Conservation (phyloP, 108 stramenopile species). For the Craspedostauros australis region DNA sequence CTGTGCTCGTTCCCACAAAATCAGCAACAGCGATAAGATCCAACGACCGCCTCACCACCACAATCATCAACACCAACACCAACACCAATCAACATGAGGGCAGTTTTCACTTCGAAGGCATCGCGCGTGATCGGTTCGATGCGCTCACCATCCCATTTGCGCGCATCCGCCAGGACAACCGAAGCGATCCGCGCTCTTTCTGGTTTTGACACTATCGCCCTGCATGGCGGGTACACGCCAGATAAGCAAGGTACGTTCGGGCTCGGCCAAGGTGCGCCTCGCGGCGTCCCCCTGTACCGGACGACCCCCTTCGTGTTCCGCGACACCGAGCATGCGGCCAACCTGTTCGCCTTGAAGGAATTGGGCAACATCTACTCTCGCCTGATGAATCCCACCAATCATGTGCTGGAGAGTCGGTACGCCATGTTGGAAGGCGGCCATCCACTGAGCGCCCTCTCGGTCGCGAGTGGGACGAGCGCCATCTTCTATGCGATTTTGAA, state of each 20-base stretch:
- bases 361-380: slow-evolving; percentile 85
- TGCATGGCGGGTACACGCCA: slow-evolving; percentile 67
- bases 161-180: no score
- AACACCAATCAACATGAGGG: no score
- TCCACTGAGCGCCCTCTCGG: slow-evolving; percentile 40
- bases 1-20: no score
- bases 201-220: slow-evolving; percentile 65
- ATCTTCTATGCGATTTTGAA: slow-evolving; percentile 69
- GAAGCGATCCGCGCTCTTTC: no score
- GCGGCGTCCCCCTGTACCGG: slow-evolving; percentile 71
- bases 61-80: no score
- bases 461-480: slow-evolving; percentile 64
- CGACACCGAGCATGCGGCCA: slow-evolving; percentile 71
- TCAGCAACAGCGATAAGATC: no score
- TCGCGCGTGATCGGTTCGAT: no score
- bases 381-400: slow-evolving; percentile 58
- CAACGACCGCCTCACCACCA: no score
- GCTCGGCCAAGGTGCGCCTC: slow-evolving; percentile 49
- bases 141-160: no score
- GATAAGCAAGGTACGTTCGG: slow-evolving; percentile 32
- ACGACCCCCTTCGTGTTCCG: slow-evolving; percentile 75
- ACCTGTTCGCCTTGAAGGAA: slow-evolving; percentile 79
- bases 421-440: slow-evolving; percentile 69
- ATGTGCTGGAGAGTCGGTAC: slow-evolving; percentile 67
- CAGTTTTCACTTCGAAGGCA: no score